Percentiles rank a stretch among this genome's conserved stretches.
phyloP scores from a whole-genome alignment of 805 yeast species.

The Wickerhamomyces ciferrii region DNA sequence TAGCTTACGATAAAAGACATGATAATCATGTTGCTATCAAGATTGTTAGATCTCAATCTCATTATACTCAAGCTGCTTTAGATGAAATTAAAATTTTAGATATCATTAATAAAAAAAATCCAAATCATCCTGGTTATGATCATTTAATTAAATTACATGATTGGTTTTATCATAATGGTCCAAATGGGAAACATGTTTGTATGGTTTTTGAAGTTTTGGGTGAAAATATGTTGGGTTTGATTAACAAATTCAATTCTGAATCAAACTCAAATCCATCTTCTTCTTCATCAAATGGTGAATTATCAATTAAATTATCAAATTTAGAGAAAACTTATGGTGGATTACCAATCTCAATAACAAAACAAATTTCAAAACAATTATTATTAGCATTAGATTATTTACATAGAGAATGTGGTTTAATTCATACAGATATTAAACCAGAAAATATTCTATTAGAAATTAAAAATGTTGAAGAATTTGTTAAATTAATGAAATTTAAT shows the following conservation, averaged over 20 bases:
- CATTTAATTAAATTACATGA: conserved; percentile 51
- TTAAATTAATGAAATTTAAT: conserved; percentile 14
- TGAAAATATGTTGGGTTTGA: conserved; percentile 48
- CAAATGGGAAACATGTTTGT: conserved; percentile 59
- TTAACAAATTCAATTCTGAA: conserved; percentile 32
- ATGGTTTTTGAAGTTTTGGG: conserved; percentile 66
- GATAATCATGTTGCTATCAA: conserved; percentile 55
- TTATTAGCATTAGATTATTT: conserved; percentile 51
- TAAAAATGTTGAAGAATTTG: conserved; percentile 46
- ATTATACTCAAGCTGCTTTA: conserved; percentile 56
- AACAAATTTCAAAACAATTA: conserved; percentile 52
- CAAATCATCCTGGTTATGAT: conserved; percentile 42
- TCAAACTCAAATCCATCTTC: neutral
- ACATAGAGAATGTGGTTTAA: conserved; percentile 57
- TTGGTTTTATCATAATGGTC: conserved; percentile 51
- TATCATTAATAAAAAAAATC: conserved; percentile 22
- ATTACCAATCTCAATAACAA: conserved; percentile 47
- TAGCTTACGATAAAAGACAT: conserved; percentile 36
- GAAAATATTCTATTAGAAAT: conserved; percentile 60
- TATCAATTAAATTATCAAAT: conserved; percentile 19
- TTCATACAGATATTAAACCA: conserved; percentile 75
- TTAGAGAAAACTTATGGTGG: conserved; percentile 43
- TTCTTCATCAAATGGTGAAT: neutral
- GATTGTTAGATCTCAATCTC: conserved; percentile 48
- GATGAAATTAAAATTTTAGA: conserved; percentile 55